Percentiles rank a stretch among this genome's conserved stretches.
Evolutionary conservation across 2,329 filamentous ascomycete species (phyloP).

Genomic region (Aspergillus neoniger): DNA sequence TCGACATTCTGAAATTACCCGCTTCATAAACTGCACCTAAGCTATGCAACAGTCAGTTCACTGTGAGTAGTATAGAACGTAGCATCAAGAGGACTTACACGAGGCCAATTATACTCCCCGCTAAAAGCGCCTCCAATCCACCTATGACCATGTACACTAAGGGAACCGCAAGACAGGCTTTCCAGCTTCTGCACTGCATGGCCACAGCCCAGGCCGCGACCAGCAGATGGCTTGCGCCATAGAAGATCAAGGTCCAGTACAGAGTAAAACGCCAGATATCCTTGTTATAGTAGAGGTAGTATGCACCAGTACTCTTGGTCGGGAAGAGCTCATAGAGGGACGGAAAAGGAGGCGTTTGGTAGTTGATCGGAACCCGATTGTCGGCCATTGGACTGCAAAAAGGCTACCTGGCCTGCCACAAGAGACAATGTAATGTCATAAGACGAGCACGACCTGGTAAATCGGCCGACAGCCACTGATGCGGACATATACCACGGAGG

Average conservation of each 20-base stretch:
- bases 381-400: conserved; percentile 28
- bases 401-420: conserved; percentile 10
- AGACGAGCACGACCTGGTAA: conserved; percentile 9
- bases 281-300: conserved; percentile 69
- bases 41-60: conserved; percentile 46
- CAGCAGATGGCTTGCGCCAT: conserved; percentile 71
- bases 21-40: conserved; percentile 78
- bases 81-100: conserved; percentile 59
- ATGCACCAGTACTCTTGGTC: conserved; percentile 56
- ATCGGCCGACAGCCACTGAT: conserved; percentile 12
- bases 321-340: conserved; percentile 76
- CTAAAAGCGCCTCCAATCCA: conserved; percentile 73
- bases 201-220: conserved; percentile 71
- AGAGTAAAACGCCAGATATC: conserved; percentile 89
- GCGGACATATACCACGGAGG: background rate
- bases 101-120: conserved; percentile 77
- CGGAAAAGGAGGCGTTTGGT: conserved; percentile 72
- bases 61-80: background rate
- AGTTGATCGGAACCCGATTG: conserved; percentile 57
- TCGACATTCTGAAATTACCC: conserved; percentile 87
- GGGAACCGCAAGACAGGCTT: conserved; percentile 68
- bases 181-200: conserved; percentile 61
- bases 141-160: conserved; percentile 71
- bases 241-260: conserved; percentile 81
- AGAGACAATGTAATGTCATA: background rate